A percentile compares a stretch with the other conserved stretches of the same genome.
Evolutionary conservation across 108 stramenopile genomes (phyloP).

Genomic region (Discostella stelligeroides): DNA sequence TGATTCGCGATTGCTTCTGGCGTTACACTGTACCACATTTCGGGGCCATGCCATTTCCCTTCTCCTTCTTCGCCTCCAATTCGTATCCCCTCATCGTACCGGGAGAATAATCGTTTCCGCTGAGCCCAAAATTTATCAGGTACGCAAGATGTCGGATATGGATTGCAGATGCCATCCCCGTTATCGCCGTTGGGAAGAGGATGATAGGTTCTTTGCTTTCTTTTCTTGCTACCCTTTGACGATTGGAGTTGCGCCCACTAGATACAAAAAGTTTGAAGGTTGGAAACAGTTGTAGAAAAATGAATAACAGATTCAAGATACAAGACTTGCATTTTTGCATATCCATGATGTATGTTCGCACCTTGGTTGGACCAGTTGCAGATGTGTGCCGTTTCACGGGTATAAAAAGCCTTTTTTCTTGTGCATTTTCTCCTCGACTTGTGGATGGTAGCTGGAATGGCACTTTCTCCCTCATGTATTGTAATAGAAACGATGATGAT

Average conservation of each 20-base stretch:
- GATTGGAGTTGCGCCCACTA: not conserved
- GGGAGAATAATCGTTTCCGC: constrained; percentile 70
- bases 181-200: constrained; percentile 40
- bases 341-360: too few relatives aligned
- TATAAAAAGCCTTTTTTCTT: constrained; percentile 35
- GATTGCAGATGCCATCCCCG: constrained; percentile 80
- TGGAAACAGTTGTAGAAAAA: too few relatives aligned
- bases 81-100: constrained; percentile 79
- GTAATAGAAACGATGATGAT: not conserved
- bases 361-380: constrained; percentile 39
- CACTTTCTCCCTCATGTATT: not conserved
- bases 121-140: constrained; percentile 89
- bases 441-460: constrained; percentile 1
- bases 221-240: constrained; percentile 21
- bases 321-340: too few relatives aligned
- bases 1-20: constrained; percentile 84
- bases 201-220: constrained; percentile 13
- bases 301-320: not conserved
- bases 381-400: constrained; percentile 34
- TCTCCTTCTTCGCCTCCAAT: constrained; percentile 56
- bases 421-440: not conserved
- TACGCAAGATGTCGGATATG: constrained; percentile 58
- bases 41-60: not conserved
- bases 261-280: not conserved
- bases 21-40: constrained; percentile 82